These are phyloP conservation scores for Dioszegia aurantiaca DNA, from an alignment of 768 basidiomycete genomes.

Conservation along the genomic window DNA sequence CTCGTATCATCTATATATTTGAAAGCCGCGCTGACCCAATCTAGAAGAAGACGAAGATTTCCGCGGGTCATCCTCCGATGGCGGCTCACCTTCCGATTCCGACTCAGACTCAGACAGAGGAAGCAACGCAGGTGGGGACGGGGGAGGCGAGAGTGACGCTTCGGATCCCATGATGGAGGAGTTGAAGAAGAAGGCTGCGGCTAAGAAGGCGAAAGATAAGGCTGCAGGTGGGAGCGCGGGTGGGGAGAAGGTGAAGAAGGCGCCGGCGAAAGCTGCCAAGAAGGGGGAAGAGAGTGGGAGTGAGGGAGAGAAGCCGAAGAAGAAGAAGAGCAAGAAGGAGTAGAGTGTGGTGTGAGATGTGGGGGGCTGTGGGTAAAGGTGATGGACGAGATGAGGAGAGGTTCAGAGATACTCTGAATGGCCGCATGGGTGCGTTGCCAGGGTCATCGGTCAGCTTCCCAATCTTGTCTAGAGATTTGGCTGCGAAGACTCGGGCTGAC, in stretches of 20 bases:
- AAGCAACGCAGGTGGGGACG: slow-evolving; percentile 2
- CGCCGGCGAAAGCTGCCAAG: too few species aligned
- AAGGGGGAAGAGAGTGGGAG: slow-evolving; percentile 26
- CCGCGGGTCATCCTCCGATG: slow-evolving; percentile 75
- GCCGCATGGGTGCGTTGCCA: too few species aligned
- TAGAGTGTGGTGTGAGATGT: slow-evolving; percentile 1
- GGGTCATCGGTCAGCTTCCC: too few species aligned
- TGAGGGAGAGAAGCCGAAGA: slow-evolving; percentile 14
- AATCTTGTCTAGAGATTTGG: too few species aligned
- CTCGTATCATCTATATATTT: not conserved
- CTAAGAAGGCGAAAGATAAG: slow-evolving; percentile 18
- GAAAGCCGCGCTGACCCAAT: not conserved
- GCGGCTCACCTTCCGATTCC: slow-evolving; percentile 80
- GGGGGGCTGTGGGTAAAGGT: too few species aligned
- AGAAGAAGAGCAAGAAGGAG: slow-evolving; percentile 16
- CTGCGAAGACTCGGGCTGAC: too few species aligned
- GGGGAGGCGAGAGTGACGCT: slow-evolving; percentile 41
- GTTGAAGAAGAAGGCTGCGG: slow-evolving; percentile 50
- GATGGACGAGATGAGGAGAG: too few species aligned
- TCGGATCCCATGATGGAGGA: slow-evolving; percentile 47
- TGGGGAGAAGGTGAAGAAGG: slow-evolving; percentile 48
- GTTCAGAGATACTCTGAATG: too few species aligned
- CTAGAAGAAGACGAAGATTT: slow-evolving; percentile 78
- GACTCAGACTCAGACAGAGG: slow-evolving; percentile 62
- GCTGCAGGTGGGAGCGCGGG: slow-evolving; percentile 33